A percentile compares a stretch with the other conserved stretches of the same genome.
phyloP scores from a whole-genome alignment of 225 moss, liverwort and hornwort genomes.

The Bryoerythrophyllum caledonicum region DNA sequence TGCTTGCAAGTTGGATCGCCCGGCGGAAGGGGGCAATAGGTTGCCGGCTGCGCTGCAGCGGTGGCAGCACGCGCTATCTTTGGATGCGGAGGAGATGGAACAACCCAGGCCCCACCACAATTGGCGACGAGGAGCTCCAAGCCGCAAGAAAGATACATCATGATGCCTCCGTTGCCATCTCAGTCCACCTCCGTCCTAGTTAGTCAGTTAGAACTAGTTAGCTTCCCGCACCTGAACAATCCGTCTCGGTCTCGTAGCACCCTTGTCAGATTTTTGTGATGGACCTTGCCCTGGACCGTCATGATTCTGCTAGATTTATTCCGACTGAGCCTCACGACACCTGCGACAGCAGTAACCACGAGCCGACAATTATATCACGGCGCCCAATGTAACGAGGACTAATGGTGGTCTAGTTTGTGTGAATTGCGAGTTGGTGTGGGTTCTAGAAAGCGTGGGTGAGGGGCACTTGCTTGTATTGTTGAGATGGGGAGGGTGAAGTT shows the following conservation, averaged over 20 bases:
- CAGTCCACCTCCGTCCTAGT: not conserved
- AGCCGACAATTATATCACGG: not conserved
- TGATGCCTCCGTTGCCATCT: not conserved
- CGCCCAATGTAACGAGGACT: not conserved
- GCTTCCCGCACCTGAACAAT: not conserved
- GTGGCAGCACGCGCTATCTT: constrained; percentile 23
- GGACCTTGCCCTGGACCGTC: not conserved
- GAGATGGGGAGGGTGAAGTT: constrained; percentile 60
- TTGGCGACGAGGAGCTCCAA: constrained; percentile 35
- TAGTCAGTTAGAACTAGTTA: not conserved
- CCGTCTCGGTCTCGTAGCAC: not conserved
- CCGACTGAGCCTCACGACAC: constrained; percentile 13
- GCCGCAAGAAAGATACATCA: not conserved
- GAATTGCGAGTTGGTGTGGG: not conserved
- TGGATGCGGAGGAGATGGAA: constrained; percentile 9
- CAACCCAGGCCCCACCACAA: constrained; percentile 24
- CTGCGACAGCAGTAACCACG: not conserved
- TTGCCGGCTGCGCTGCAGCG: not conserved
- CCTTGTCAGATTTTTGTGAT: not conserved
- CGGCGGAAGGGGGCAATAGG: constrained; percentile 17
- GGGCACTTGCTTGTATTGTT: not conserved
- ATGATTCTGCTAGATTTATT: not conserved
- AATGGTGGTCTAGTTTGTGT: not conserved
- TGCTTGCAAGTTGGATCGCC: constrained; percentile 32
- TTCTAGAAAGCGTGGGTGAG: not conserved